Evolutionary conservation across 345 rosid species (phyloP), one percentile per base, ranked within the genome.

Genomic region (Aquilaria sinensis): DNA sequence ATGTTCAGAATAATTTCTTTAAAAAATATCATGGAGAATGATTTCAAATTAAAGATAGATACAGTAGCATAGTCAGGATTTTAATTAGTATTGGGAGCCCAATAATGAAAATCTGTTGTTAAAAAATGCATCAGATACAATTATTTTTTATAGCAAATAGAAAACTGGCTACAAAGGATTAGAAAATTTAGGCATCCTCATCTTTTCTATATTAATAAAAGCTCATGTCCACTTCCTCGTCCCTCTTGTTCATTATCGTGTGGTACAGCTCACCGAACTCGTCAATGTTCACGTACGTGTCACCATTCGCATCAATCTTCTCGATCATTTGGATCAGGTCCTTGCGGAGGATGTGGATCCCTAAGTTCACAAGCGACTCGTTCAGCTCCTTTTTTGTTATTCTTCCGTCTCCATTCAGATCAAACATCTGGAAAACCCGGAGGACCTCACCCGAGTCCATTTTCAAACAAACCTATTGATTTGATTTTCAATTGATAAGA

Each of bases 401-500:
- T 74, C 74, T 82, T 0, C 96, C 97, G n/a, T 94, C 99, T 46
- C 93, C 93, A 13, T 94, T 88, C 64, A 63, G 80, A 61, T 90
- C 97, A 9, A 90, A 94, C 97, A 94, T 86, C 68, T 90, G 90
- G 61, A 94, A 90, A 48, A 94, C 85, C 57, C 96, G 74, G 1
- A 77, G 78, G 14, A 83, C 80, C 74, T 90, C 96, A 2, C 81
- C 78, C 8, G 83, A 78, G 62, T 90, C 96, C 91, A 88, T 88
- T 0, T 10, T 67, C n/a, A 31, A 9, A 14, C 13, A 56, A 34
- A 3, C 30, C 12, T 5, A 6, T 47, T 47, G 50, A 47, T 47
- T 47, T 6, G 50, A 47, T 47, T 47, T 12, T 47, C 9, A 47
- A 47, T 47, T 47, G 50, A 47, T 7, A 47, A 47, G 50, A 47